phyloP scores from a whole-genome alignment of 2,329 filamentous ascomycete genomes.

The Cytospora paraplurivora region DNA sequence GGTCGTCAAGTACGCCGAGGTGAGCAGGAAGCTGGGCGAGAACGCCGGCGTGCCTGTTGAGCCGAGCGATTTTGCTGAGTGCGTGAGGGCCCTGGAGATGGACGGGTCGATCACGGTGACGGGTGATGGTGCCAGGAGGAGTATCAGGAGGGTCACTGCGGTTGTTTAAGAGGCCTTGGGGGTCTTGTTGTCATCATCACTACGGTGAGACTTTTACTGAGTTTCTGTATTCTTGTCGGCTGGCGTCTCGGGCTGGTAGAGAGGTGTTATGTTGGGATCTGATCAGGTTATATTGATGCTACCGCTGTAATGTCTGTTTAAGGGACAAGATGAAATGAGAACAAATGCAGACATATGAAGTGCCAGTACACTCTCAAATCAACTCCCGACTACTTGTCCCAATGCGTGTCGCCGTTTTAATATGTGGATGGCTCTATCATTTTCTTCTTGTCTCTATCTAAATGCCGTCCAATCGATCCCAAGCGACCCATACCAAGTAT shows the following conservation, averaged over 20 bases:
- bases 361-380: not conserved
- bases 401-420: not conserved
- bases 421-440: not conserved
- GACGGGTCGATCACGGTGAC: slow-evolving; percentile 80
- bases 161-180: slow-evolving; percentile 39
- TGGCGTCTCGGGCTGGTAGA: not conserved
- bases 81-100: slow-evolving; percentile 75
- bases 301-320: not conserved
- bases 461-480: no score
- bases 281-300: not conserved
- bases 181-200: not conserved
- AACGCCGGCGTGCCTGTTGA: slow-evolving; percentile 72
- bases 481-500: no score
- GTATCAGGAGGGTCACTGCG: slow-evolving; percentile 72
- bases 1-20: slow-evolving; percentile 75
- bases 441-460: no score
- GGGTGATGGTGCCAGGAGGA: slow-evolving; percentile 83
- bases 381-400: not conserved
- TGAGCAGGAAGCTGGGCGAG: slow-evolving; percentile 73
- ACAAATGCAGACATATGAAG: not conserved
- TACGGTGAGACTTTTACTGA: not conserved
- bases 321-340: slow-evolving; percentile 16
- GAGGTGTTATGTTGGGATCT: not conserved
- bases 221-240: not conserved
- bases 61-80: slow-evolving; percentile 78